Percentiles rank a stretch among this genome's conserved stretches.
Conservation (phyloP, 768 basidiomycete species). For the Polyporus arcularius region DNA sequence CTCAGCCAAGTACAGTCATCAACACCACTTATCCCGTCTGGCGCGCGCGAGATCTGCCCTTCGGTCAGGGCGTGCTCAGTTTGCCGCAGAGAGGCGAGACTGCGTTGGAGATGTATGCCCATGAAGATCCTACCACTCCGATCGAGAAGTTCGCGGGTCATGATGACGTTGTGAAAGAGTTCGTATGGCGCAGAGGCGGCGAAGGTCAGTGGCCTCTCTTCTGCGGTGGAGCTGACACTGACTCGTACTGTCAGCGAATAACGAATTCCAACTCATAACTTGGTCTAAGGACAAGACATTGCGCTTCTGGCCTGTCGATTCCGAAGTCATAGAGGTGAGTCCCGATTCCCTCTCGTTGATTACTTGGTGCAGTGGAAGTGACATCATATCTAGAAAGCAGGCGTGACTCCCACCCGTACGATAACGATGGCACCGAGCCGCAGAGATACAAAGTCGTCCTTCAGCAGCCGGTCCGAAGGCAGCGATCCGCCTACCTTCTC, state of each 20-base stretch:
- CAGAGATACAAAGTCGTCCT: constrained; percentile 43
- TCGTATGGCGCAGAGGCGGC: constrained; percentile 86
- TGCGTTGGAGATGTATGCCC: constrained; percentile 79
- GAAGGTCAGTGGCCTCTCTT: constrained; percentile 40
- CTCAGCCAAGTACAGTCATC: constrained; percentile 39
- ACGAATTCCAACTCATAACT: constrained; percentile 67
- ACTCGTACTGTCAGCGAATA: constrained; percentile 28
- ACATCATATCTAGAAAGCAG: constrained; percentile 26
- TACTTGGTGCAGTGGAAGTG: neutral
- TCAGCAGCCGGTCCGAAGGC: constrained; percentile 48
- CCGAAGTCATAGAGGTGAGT: constrained; percentile 66
- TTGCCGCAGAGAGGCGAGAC: constrained; percentile 88
- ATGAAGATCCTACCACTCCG: constrained; percentile 45
- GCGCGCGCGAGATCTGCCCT: constrained; percentile 90
- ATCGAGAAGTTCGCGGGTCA: constrained; percentile 86
- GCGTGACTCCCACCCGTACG: constrained; percentile 21
- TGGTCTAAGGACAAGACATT: constrained; percentile 92
- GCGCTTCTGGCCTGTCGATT: constrained; percentile 85
- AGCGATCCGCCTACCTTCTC: constrained; percentile 53
- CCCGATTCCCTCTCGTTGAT: neutral
- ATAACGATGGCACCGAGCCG: constrained; percentile 16
- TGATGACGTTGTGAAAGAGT: constrained; percentile 94
- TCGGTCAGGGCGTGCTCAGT: constrained; percentile 85
- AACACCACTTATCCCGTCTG: constrained; percentile 88
- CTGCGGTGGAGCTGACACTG: neutral